These are phyloP conservation scores for Hylodesmum podocarpum DNA, from an alignment of 306 rosid species.

Conservation along the genomic window DNA sequence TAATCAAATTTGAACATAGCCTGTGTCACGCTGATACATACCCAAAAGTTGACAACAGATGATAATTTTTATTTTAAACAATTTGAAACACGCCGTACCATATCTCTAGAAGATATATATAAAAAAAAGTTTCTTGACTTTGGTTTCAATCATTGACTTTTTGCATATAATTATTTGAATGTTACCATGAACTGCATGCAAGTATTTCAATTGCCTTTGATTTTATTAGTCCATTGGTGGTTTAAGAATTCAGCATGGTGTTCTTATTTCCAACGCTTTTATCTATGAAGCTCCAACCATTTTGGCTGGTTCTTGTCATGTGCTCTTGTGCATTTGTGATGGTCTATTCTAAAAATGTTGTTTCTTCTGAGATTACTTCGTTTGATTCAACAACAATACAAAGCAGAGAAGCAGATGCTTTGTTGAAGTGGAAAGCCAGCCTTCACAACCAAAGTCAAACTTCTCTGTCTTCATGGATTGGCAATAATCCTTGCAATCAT, in stretches of 20 bases:
- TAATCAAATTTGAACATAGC: too few species aligned
- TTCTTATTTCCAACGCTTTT: not conserved
- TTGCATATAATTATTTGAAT: not conserved
- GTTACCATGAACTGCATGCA: not conserved
- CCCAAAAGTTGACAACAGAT: too few species aligned
- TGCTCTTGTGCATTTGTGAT: not conserved
- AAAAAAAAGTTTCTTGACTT: not conserved
- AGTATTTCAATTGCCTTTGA: not conserved
- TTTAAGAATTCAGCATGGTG: not conserved
- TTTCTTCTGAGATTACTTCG: not conserved
- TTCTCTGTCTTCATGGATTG: not conserved
- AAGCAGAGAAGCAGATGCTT: not conserved
- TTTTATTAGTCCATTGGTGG: not conserved
- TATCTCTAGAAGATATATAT: too few species aligned
- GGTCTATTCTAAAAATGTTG: not conserved
- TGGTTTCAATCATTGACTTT: not conserved
- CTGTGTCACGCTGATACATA: too few species aligned
- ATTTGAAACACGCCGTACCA: too few species aligned
- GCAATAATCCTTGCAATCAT: not conserved
- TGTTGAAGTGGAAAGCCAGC: slow-evolving; percentile 20
- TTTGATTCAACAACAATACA: not conserved
- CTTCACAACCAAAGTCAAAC: not conserved
- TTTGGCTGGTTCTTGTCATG: not conserved
- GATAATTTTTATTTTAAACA: too few species aligned
- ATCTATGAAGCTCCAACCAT: not conserved